Conservation (phyloP, 768 basidiomycete genomes). For the Agrocybe praecox region DNA sequence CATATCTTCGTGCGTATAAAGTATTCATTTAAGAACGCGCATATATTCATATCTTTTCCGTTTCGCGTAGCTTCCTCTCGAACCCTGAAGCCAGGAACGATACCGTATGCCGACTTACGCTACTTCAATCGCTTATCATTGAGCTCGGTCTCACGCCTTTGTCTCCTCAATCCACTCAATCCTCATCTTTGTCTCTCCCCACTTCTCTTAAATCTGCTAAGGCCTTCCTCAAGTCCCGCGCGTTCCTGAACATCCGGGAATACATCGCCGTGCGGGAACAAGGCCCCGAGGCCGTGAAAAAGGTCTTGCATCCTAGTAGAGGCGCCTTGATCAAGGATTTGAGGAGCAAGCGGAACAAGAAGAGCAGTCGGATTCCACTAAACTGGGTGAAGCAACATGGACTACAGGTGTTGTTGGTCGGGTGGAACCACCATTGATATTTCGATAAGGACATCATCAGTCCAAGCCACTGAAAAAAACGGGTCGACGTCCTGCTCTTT, state of each 20-base stretch:
- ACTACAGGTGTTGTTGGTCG: conserved; percentile 63
- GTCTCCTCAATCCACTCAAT: not conserved
- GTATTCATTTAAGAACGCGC: not conserved
- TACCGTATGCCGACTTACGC: conserved; percentile 51
- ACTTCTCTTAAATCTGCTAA: conserved; percentile 67
- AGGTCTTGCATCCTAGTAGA: conserved; percentile 64
- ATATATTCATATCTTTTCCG: not conserved
- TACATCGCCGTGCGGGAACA: conserved; percentile 68
- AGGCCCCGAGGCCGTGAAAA: conserved; percentile 61
- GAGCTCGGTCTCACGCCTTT: conserved; percentile 66
- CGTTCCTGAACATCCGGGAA: conserved; percentile 73
- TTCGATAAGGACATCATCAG: not conserved
- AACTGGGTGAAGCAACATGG: conserved; percentile 68
- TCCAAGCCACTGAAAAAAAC: no score
- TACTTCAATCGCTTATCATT: conserved; percentile 75
- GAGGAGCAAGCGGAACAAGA: conserved; percentile 45
- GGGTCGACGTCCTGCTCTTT: no score
- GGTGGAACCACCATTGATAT: conserved; percentile 38
- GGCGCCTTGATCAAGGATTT: conserved; percentile 65
- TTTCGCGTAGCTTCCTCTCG: conserved; percentile 48
- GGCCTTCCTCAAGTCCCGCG: conserved; percentile 62
- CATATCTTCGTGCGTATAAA: conserved; percentile 58
- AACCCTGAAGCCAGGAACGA: conserved; percentile 46
- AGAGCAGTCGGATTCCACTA: conserved; percentile 41
- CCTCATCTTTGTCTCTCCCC: conserved; percentile 40